A percentile compares a stretch with the other conserved stretches of the same genome.
Evolutionary conservation across 192 early-diverging fungal species (phyloP).

Genomic region (Obelidium mucronatum): DNA sequence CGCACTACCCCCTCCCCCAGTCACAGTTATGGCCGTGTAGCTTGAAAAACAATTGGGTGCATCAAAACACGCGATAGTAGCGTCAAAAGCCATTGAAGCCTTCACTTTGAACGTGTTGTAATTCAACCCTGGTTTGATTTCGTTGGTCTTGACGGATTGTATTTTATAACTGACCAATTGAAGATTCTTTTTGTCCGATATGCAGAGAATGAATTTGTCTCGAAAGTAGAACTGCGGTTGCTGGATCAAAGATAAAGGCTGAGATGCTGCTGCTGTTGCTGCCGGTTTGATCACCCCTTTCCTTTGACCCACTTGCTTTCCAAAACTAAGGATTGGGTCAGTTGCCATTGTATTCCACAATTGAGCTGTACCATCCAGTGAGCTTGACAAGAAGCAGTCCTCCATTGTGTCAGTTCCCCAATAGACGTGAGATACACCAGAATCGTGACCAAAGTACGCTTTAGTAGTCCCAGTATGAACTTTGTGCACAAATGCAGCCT

Average conservation of each 20-base stretch:
- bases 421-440: slow-evolving; percentile 29
- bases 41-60: neutral
- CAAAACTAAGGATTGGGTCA: slow-evolving; percentile 18
- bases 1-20: slow-evolving; percentile 22
- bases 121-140: slow-evolving; percentile 24
- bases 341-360: slow-evolving; percentile 39
- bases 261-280: neutral
- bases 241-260: neutral
- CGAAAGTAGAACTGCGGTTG: slow-evolving; percentile 10
- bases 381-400: slow-evolving; percentile 32
- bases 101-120: neutral
- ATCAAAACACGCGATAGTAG: slow-evolving; percentile 2
- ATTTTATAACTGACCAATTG: neutral
- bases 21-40: slow-evolving; percentile 10
- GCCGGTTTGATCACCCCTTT: no score
- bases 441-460: slow-evolving; percentile 35
- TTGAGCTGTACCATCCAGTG: slow-evolving; percentile 33
- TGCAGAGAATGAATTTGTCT: neutral
- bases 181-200: neutral
- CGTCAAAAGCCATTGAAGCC: neutral
- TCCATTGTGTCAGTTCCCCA: slow-evolving; percentile 28
- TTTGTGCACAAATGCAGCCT: slow-evolving; percentile 29
- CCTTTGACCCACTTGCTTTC: neutral
- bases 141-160: neutral
- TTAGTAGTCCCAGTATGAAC: neutral